Conservation (phyloP, 2,329 filamentous ascomycete genomes). For the Fusarium succisae region DNA sequence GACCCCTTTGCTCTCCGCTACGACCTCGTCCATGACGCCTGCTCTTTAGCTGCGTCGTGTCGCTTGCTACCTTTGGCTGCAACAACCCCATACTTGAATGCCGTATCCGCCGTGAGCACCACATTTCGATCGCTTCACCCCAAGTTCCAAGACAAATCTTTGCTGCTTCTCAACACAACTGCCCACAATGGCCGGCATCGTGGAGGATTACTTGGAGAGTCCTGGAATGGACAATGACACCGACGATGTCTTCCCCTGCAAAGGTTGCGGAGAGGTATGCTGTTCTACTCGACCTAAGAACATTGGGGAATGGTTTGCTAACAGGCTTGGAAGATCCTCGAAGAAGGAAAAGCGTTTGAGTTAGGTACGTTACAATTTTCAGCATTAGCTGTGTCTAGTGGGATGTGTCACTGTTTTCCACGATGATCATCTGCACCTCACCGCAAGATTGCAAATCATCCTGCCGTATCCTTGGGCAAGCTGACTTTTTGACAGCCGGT, state of each 20-base stretch:
- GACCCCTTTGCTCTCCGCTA: constrained; percentile 10
- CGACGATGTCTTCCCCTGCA: constrained; percentile 89
- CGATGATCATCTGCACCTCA: constrained; percentile 4
- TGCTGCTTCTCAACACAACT: constrained; percentile 13
- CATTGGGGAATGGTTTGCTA: constrained; percentile 21
- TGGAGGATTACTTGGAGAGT: constrained; percentile 71
- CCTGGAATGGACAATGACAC: constrained; percentile 75
- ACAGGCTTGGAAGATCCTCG: constrained; percentile 75
- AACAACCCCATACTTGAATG: constrained; percentile 34
- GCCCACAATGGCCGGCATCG: constrained; percentile 56
- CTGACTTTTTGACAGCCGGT: constrained; percentile 69
- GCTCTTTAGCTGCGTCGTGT: constrained; percentile 35
- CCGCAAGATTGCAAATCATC: constrained; percentile 20
- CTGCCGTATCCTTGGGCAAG: constrained; percentile 26
- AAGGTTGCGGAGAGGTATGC: constrained; percentile 88
- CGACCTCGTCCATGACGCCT: constrained; percentile 39
- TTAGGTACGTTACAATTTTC: constrained; percentile 71
- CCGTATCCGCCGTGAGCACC: constrained; percentile 17
- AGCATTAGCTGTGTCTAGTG: neutral
- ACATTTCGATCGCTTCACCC: constrained; percentile 20
- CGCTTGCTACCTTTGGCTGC: constrained; percentile 34
- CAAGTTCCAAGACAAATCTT: constrained; percentile 10
- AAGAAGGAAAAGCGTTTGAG: constrained; percentile 98
- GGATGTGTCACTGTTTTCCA: neutral
- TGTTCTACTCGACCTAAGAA: neutral